phyloP scores from a whole-genome alignment of 352 stramenopile species.

The Phytophthora lateralis region DNA sequence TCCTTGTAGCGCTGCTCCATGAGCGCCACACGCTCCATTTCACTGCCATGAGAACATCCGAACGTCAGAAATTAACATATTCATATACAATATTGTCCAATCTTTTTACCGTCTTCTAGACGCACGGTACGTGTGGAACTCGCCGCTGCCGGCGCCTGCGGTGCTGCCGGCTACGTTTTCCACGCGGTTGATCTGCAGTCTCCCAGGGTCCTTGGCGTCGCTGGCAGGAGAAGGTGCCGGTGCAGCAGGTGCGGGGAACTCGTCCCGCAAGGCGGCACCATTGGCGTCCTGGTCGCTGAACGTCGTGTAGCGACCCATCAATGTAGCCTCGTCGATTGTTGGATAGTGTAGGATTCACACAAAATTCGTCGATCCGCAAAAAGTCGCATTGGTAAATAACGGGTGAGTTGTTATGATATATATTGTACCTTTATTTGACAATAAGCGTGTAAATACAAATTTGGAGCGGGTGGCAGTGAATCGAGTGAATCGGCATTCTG shows the following conservation, averaged over 20 bases:
- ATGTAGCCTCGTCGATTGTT: not conserved
- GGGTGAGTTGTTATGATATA: no score
- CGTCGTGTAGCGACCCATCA: conserved; percentile 82
- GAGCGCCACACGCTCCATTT: conserved; percentile 91
- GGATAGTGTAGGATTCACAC: no score
- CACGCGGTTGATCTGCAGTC: conserved; percentile 78
- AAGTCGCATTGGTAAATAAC: no score
- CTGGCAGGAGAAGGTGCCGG: conserved; percentile 3
- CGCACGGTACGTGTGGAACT: conserved; percentile 98
- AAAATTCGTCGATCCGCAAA: no score
- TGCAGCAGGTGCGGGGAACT: not conserved
- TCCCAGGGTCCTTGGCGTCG: conserved; percentile 22
- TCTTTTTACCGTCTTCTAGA: conserved; percentile 70
- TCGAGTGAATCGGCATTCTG: conserved; percentile 12
- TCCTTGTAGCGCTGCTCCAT: conserved; percentile 89
- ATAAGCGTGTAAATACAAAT: no score
- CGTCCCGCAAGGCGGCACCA: conserved; percentile 50
- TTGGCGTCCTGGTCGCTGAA: conserved; percentile 84
- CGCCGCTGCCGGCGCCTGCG: conserved; percentile 93
- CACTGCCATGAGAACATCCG: conserved; percentile 37
- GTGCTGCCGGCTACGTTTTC: conserved; percentile 96
- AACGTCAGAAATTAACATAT: not conserved
- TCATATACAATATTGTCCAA: not conserved
- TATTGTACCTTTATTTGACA: no score
- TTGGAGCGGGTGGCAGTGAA: conserved; percentile 4